A percentile compares a stretch with the other conserved stretches of the same genome.
These are phyloP conservation scores for Centella asiatica DNA, from an alignment of 129 eudicot species.

Conservation along the genomic window DNA sequence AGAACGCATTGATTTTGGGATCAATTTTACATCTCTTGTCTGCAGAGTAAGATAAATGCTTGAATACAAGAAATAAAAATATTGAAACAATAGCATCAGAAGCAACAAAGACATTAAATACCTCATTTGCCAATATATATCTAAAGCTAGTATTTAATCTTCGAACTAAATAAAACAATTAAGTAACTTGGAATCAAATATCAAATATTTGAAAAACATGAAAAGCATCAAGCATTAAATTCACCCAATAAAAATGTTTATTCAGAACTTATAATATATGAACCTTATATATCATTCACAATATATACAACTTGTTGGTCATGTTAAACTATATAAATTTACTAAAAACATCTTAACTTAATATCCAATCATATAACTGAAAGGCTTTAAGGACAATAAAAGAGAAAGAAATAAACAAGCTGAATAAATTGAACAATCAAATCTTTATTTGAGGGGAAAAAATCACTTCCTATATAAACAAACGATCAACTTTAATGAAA, in stretches of 20 bases:
- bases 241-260: not conserved
- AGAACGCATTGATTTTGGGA: conserved; percentile 56
- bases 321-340: not conserved
- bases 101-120: not conserved
- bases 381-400: not conserved
- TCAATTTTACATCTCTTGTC: conserved; percentile 68
- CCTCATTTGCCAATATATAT: not conserved
- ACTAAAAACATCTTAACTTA: no score
- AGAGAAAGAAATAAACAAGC: not conserved
- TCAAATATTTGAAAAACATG: not conserved
- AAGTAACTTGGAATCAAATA: not conserved
- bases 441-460: no score
- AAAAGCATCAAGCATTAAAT: not conserved
- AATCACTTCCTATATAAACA: not conserved
- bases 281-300: no score
- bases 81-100: no score
- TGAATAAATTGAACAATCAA: no score
- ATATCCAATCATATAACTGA: not conserved
- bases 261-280: not conserved
- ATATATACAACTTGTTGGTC: not conserved
- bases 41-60: conserved; percentile 15
- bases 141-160: no score
- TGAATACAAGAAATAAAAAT: not conserved
- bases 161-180: no score
- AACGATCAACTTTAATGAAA: not conserved